phyloP scores from a whole-genome alignment of 2,329 filamentous ascomycete genomes.

The Blastomyces percursus region DNA sequence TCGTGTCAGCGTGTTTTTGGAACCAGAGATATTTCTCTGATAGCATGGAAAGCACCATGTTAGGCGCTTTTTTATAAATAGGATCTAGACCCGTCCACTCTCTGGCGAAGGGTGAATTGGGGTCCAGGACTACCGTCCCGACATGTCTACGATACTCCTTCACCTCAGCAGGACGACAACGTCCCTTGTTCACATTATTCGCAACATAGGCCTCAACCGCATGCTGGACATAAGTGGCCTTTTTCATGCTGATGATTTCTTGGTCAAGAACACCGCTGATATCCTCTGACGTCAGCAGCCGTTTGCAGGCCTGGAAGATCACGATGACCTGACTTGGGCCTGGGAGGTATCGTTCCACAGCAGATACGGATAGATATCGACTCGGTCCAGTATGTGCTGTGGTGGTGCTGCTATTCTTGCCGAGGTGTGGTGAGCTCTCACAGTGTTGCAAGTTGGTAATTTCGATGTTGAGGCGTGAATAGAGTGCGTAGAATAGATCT shows the following conservation, averaged over 20 bases:
- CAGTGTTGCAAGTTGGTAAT: slow-evolving; percentile 28
- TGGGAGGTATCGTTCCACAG: slow-evolving; percentile 17
- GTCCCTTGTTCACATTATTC: slow-evolving; percentile 8
- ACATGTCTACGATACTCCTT: slow-evolving; percentile 23
- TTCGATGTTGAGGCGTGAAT: slow-evolving; percentile 29
- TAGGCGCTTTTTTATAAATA: slow-evolving; percentile 22
- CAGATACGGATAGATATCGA: background rate
- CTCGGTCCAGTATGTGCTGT: background rate
- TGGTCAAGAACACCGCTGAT: slow-evolving; percentile 22
- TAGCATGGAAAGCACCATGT: slow-evolving; percentile 22
- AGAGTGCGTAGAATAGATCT: slow-evolving; percentile 29
- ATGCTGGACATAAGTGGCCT: slow-evolving; percentile 21
- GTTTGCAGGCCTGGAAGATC: slow-evolving; percentile 26
- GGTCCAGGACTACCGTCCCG: slow-evolving; percentile 17
- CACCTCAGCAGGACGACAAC: slow-evolving; percentile 16
- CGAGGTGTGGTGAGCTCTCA: slow-evolving; percentile 19
- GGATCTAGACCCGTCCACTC: slow-evolving; percentile 25
- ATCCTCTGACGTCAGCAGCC: slow-evolving; percentile 20
- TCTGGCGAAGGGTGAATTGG: slow-evolving; percentile 16
- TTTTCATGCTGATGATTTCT: slow-evolving; percentile 21
- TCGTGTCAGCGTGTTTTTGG: slow-evolving; percentile 2
- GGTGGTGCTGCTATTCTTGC: slow-evolving; percentile 14
- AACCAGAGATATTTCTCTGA: slow-evolving; percentile 29
- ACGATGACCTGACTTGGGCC: slow-evolving; percentile 26
- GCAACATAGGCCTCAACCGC: slow-evolving; percentile 15